phyloP scores from a whole-genome alignment of 345 rosid genomes.

The Microthlaspi erraticum region DNA sequence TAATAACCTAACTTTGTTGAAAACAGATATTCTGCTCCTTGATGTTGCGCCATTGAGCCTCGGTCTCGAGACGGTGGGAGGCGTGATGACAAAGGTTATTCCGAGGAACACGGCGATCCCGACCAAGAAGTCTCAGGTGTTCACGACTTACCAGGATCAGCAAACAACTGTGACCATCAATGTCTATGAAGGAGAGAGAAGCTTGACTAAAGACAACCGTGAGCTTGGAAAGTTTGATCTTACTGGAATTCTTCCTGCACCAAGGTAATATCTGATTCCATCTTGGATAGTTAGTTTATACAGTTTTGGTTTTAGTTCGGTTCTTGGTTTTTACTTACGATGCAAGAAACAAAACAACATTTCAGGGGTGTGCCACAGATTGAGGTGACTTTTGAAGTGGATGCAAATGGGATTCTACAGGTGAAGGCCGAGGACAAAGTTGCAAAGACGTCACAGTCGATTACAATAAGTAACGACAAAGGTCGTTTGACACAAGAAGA shows the following conservation, averaged over 20 bases:
- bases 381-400: conserved; percentile 55
- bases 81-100: conserved; percentile 56
- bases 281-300: neutral
- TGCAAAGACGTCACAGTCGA: conserved; percentile 51
- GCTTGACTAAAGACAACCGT: conserved; percentile 57
- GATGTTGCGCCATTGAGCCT: conserved; percentile 60
- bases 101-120: conserved; percentile 58
- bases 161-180: conserved; percentile 56
- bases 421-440: conserved; percentile 67
- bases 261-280: conserved; percentile 44
- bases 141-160: conserved; percentile 60
- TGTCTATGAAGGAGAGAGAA: conserved; percentile 65
- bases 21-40: conserved; percentile 52
- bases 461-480: conserved; percentile 58
- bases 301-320: neutral
- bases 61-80: conserved; percentile 62
- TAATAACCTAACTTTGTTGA: neutral
- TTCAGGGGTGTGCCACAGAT: conserved; percentile 53
- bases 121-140: conserved; percentile 52
- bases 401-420: conserved; percentile 56
- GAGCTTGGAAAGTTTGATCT: conserved; percentile 62
- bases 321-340: conserved; percentile 21
- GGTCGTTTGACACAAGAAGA: conserved; percentile 64
- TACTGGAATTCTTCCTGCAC: conserved; percentile 63
- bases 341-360: neutral